Percentiles rank a stretch among this genome's conserved stretches.
Conservation (phyloP, 768 basidiomycete species). For the Bullera alba region DNA sequence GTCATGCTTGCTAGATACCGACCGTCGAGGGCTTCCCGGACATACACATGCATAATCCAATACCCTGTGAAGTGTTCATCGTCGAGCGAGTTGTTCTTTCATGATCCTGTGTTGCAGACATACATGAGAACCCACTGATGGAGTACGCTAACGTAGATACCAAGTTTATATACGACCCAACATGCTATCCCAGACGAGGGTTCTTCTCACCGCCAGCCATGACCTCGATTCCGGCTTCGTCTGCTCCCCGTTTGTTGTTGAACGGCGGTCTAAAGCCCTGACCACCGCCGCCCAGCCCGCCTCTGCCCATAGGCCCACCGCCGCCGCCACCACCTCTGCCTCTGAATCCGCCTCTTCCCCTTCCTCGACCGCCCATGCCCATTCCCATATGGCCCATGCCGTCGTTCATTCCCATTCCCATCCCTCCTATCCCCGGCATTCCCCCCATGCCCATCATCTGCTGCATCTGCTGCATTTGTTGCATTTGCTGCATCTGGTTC, state of each 20-base stretch:
- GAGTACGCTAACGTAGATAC: no score
- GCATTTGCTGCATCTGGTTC: not conserved
- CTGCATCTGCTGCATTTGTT: not conserved
- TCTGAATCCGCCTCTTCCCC: constrained; percentile 7
- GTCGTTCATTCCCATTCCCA: constrained; percentile 14
- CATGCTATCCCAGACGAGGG: not conserved
- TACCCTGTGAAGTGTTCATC: no score
- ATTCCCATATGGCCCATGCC: constrained; percentile 8
- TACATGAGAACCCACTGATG: no score
- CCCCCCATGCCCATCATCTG: constrained; percentile 16
- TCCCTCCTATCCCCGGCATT: constrained; percentile 14
- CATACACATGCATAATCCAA: no score
- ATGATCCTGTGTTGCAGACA: no score
- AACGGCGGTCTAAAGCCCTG: not conserved
- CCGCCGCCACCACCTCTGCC: constrained; percentile 6
- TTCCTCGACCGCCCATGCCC: constrained; percentile 10
- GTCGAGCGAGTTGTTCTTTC: no score
- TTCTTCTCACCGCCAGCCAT: not conserved
- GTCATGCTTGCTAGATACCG: no score
- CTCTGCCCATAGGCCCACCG: not conserved
- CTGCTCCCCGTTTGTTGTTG: not conserved
- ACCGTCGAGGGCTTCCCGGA: no score
- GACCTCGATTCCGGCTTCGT: not conserved
- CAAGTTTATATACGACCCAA: no score
- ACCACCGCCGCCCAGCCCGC: not conserved